Conservation (phyloP, 2,329 filamentous ascomycete genomes). For the Pseudofabraea citricarpa region DNA sequence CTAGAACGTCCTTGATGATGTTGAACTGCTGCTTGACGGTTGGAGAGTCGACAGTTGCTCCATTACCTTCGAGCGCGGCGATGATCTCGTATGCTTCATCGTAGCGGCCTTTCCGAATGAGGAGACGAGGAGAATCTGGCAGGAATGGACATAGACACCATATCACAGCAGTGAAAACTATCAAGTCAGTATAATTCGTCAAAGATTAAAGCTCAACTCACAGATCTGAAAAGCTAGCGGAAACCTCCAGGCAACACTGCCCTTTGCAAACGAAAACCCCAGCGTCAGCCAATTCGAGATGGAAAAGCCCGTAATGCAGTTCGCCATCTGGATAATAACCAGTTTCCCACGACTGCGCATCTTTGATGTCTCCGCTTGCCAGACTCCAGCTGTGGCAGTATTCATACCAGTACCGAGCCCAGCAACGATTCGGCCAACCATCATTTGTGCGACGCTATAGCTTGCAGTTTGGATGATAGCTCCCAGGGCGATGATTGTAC, state of each 20-base stretch:
- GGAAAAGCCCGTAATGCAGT: conserved; percentile 51
- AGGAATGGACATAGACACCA: conserved; percentile 40
- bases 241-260: conserved; percentile 26
- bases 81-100: conserved; percentile 53
- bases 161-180: conserved; percentile 31
- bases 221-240: conserved; percentile 29
- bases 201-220: conserved; percentile 19
- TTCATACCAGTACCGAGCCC: conserved; percentile 39
- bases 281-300: conserved; percentile 37
- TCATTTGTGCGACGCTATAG: conserved; percentile 34
- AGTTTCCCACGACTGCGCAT: conserved; percentile 17
- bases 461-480: conserved; percentile 25
- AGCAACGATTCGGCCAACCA: conserved; percentile 32
- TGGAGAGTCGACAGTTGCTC: conserved; percentile 27
- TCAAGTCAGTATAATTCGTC: conserved; percentile 12
- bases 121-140: conserved; percentile 66
- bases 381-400: conserved; percentile 65
- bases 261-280: conserved; percentile 25
- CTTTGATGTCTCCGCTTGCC: conserved; percentile 20
- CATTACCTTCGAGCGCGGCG: conserved; percentile 37
- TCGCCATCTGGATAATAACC: conserved; percentile 34
- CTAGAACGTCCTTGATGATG: conserved; percentile 38
- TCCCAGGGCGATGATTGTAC: conserved; percentile 21
- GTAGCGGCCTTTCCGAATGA: conserved; percentile 58
- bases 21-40: conserved; percentile 32